These are phyloP conservation scores for Turritis glabra DNA, from an alignment of 345 rosid species.

Conservation along the genomic window DNA sequence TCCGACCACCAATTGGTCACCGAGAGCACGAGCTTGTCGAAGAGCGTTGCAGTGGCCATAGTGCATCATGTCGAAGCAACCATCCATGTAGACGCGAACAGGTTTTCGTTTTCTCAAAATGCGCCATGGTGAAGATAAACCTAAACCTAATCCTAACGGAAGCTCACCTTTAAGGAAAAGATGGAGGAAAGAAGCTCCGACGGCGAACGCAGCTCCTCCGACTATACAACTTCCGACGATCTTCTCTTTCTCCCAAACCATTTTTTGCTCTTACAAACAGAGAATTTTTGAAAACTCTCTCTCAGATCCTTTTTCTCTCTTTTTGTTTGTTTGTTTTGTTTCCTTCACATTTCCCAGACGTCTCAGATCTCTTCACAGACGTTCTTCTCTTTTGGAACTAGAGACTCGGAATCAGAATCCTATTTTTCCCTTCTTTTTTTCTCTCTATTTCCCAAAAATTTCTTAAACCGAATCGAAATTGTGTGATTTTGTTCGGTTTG, in stretches of 20 bases:
- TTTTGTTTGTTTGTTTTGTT: background rate
- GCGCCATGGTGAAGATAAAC: conserved; percentile 39
- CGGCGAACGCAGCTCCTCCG: conserved; percentile 57
- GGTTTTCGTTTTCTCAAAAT: conserved; percentile 52
- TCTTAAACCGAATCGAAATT: conserved; percentile 5
- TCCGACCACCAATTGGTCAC: conserved; percentile 91
- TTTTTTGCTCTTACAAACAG: conserved; percentile 2
- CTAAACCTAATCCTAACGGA: conserved; percentile 39
- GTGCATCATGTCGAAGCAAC: conserved; percentile 99
- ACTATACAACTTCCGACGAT: conserved; percentile 47
- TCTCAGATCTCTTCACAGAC: conserved; percentile 34
- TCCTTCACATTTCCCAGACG: conserved; percentile 34
- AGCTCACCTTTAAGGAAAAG: conserved; percentile 44
- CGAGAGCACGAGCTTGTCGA: conserved; percentile 87
- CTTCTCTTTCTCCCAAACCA: conserved; percentile 47
- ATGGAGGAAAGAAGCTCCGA: conserved; percentile 44
- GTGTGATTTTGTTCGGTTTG: background rate
- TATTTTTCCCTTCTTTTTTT: background rate
- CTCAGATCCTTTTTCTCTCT: conserved; percentile 25
- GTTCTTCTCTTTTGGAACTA: conserved; percentile 38
- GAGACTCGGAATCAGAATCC: conserved; percentile 43
- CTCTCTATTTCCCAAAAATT: background rate
- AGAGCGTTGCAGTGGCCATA: conserved; percentile 92
- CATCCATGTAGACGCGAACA: conserved; percentile 94
- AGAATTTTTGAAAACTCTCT: background rate